phyloP scores from a whole-genome alignment of 2,329 filamentous ascomycete genomes.

The Elsinoe necatrix region DNA sequence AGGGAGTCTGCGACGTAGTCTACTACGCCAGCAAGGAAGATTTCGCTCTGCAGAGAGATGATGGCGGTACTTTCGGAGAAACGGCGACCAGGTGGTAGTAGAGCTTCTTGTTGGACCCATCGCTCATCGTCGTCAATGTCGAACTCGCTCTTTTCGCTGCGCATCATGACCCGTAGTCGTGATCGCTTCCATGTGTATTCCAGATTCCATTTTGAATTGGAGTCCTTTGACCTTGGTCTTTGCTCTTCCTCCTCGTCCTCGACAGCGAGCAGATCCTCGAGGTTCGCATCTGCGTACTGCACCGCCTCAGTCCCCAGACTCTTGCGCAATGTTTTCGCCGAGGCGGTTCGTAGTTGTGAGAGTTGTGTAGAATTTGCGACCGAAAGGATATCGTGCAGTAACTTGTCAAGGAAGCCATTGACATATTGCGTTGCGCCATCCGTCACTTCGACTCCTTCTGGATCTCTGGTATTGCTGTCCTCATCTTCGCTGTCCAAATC shows the following conservation, averaged over 20 bases:
- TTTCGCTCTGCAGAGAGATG: conserved; percentile 85
- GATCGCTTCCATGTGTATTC: conserved; percentile 91
- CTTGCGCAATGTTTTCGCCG: conserved; percentile 78
- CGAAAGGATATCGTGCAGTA: conserved; percentile 84
- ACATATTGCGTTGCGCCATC: conserved; percentile 65
- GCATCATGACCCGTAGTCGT: conserved; percentile 92
- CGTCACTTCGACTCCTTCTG: conserved; percentile 58
- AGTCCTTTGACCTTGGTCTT: conserved; percentile 22
- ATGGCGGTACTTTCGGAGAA: conserved; percentile 40
- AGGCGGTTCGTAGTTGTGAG: conserved; percentile 65
- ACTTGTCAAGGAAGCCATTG: conserved; percentile 87
- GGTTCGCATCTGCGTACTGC: conserved; percentile 72
- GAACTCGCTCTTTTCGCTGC: conserved; percentile 90
- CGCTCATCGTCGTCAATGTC: conserved; percentile 96
- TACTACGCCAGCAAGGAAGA: conserved; percentile 89
- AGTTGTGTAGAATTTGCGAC: conserved; percentile 71
- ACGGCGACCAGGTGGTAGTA: conserved; percentile 50
- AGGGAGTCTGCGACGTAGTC: conserved; percentile 92
- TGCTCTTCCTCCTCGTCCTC: conserved; percentile 47
- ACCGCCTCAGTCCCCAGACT: conserved; percentile 81
- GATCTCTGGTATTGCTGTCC: conserved; percentile 55
- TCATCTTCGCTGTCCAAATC: conserved; percentile 50
- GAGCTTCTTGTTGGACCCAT: conserved; percentile 71
- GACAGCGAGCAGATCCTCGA: conserved; percentile 76
- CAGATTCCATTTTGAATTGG: conserved; percentile 66